Conservation (phyloP, 208 protist genomes). For the Crithidia thermophila region DNA sequence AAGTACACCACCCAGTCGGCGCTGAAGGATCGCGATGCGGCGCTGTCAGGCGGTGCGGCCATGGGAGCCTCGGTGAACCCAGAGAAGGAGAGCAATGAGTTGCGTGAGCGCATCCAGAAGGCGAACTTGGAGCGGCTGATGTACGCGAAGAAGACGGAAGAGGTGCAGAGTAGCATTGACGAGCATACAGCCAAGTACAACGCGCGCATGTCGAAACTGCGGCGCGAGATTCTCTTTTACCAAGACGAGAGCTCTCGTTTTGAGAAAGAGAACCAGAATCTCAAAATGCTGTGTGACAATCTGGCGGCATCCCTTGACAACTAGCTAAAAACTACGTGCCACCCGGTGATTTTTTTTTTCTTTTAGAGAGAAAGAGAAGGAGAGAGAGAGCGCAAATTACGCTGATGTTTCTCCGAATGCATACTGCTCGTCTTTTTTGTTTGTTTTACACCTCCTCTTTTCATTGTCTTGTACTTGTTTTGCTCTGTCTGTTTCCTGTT, state of each 20-base stretch:
- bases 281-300: constrained; percentile 70
- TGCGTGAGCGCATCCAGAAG: constrained; percentile 65
- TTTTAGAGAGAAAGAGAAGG: background rate
- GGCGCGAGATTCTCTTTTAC: constrained; percentile 65
- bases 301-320: constrained; percentile 50
- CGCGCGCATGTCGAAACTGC: constrained; percentile 54
- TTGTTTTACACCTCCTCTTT: no score
- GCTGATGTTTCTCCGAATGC: background rate
- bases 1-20: constrained; percentile 51
- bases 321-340: constrained; percentile 8
- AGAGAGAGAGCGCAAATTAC: background rate
- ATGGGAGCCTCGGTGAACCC: constrained; percentile 42
- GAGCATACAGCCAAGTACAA: constrained; percentile 58
- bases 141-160: constrained; percentile 52
- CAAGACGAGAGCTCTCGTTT: constrained; percentile 61
- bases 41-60: constrained; percentile 48
- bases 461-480: no score
- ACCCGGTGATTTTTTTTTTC: background rate
- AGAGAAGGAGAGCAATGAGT: constrained; percentile 58
- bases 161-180: constrained; percentile 54
- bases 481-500: background rate
- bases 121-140: constrained; percentile 57
- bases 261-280: constrained; percentile 73
- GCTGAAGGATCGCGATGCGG: constrained; percentile 43
- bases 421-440: background rate